Percentiles rank a stretch among this genome's conserved stretches.
Evolutionary conservation across 176 grass and related monocot species (phyloP).

Genomic region (Ananas comosus): DNA sequence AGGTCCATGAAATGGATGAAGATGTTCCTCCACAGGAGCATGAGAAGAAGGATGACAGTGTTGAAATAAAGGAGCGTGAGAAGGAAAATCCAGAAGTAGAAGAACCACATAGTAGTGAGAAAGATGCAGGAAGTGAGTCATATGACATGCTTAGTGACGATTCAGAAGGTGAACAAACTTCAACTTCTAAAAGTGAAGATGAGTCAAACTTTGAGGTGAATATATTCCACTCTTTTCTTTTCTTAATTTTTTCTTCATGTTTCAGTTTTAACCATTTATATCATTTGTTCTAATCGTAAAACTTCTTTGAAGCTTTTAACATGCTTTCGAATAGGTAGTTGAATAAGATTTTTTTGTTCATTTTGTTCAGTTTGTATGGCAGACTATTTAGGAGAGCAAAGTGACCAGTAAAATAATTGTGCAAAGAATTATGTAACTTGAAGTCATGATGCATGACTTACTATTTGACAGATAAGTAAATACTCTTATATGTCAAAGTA

Average conservation of each 20-base stretch:
- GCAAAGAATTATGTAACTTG: too few relatives aligned
- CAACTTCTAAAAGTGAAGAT: constrained; percentile 27
- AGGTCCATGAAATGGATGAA: constrained; percentile 21
- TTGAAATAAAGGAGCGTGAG: constrained; percentile 3
- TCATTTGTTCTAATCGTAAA: neutral
- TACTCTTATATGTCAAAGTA: neutral
- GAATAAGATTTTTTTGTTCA: too few relatives aligned
- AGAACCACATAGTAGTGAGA: constrained; percentile 26
- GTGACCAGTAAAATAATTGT: too few relatives aligned
- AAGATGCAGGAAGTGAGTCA: constrained; percentile 36
- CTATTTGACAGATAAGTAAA: neutral
- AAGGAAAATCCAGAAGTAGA: constrained; percentile 5
- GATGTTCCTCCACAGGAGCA: constrained; percentile 5
- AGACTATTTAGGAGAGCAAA: too few relatives aligned
- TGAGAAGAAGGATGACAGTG: neutral
- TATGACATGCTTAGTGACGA: constrained; percentile 47
- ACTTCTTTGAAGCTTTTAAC: neutral
- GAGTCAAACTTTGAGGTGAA: constrained; percentile 56
- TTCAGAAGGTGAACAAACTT: constrained; percentile 50
- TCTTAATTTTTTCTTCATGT: constrained; percentile 15
- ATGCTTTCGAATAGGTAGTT: too few relatives aligned
- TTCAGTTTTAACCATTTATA: neutral
- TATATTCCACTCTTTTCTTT: constrained; percentile 23
- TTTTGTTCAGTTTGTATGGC: too few relatives aligned
- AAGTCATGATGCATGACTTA: neutral